A percentile compares a stretch with the other conserved stretches of the same genome.
Evolutionary conservation across 2,329 filamentous ascomycete species (phyloP).

Genomic region (Fusarium duplospermum): DNA sequence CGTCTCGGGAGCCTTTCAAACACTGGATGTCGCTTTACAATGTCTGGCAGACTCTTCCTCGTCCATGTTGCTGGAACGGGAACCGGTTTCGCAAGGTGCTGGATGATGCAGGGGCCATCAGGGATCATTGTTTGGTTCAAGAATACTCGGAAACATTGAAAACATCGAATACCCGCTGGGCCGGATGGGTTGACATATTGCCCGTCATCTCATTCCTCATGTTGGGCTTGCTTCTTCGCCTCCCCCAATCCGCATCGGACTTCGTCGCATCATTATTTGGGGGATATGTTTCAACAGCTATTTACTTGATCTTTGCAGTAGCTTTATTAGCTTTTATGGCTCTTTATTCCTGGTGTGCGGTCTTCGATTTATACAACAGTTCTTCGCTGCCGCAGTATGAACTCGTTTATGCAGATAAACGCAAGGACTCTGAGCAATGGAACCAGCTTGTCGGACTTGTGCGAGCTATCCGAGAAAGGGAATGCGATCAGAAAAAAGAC

Average conservation of each 20-base stretch:
- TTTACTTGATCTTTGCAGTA: too few species aligned
- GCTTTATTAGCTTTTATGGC: too few species aligned
- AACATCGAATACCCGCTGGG: too few species aligned
- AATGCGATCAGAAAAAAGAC: neutral
- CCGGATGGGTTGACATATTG: too few species aligned
- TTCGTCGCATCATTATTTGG: too few species aligned
- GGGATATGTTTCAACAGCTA: too few species aligned
- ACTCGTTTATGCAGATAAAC: too few species aligned
- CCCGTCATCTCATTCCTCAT: too few species aligned
- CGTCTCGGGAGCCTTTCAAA: neutral
- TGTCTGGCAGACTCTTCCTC: neutral
- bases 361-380: too few species aligned
- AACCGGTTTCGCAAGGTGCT: neutral
- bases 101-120: neutral
- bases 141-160: neutral
- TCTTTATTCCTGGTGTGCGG: too few species aligned
- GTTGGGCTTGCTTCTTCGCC: too few species aligned
- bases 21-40: neutral
- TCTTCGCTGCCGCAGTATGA: too few species aligned
- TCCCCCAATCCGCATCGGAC: accelerated
- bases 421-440: neutral
- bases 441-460: neutral
- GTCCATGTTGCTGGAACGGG: neutral
- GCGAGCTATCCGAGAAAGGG: neutral
- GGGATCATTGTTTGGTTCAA: neutral